Conservation (phyloP, 2,329 filamentous ascomycete genomes). For the Penicillium decumbens region DNA sequence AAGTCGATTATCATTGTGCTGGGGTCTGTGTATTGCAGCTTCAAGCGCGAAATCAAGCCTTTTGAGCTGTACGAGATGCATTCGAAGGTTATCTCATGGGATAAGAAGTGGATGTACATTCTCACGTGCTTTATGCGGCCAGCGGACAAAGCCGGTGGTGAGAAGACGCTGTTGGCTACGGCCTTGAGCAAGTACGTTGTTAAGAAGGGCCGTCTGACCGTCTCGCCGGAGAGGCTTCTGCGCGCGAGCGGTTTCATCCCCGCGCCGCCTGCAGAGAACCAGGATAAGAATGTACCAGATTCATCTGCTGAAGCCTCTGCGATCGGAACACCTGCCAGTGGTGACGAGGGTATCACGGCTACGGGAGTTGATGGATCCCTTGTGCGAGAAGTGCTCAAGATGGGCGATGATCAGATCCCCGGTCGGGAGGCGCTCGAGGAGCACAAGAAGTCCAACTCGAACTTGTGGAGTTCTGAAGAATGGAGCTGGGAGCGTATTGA, state of each 20-base stretch:
- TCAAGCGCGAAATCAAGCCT: constrained; percentile 67
- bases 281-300: constrained; percentile 20
- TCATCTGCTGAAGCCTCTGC: constrained; percentile 26
- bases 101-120: constrained; percentile 76
- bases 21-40: constrained; percentile 68
- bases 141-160: constrained; percentile 44
- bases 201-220: constrained; percentile 75
- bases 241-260: constrained; percentile 70
- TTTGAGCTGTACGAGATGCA: constrained; percentile 69
- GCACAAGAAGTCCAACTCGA: constrained; percentile 30
- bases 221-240: constrained; percentile 74
- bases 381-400: constrained; percentile 35
- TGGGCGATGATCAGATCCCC: constrained; percentile 30
- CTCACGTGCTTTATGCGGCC: constrained; percentile 65
- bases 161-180: constrained; percentile 65
- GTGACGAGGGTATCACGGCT: constrained; percentile 31
- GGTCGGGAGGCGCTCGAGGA: constrained; percentile 27
- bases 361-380: constrained; percentile 35
- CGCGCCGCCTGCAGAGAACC: constrained; percentile 57
- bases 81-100: constrained; percentile 67
- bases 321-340: constrained; percentile 29
- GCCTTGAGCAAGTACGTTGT: constrained; percentile 76
- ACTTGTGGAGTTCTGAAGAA: constrained; percentile 36
- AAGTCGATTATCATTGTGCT: constrained; percentile 60
- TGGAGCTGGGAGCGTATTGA: constrained; percentile 62